These are phyloP conservation scores for Haematococcus sp. DNA, from an alignment of 139 green algal species.

Conservation along the genomic window DNA sequence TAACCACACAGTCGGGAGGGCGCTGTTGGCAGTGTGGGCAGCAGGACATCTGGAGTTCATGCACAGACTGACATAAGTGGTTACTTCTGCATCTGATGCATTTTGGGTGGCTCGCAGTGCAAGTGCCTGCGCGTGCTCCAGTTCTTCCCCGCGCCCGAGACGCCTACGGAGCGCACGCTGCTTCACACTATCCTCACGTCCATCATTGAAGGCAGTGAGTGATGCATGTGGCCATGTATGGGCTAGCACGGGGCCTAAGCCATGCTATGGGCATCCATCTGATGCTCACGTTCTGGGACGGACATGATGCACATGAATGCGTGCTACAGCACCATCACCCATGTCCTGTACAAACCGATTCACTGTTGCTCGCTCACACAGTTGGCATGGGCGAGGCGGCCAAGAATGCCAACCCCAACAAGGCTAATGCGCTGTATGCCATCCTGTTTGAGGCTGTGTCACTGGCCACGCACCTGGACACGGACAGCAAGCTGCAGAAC, in stretches of 20 bases:
- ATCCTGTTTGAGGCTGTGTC: constrained; percentile 97
- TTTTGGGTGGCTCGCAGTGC: constrained; percentile 60
- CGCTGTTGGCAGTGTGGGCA: too few species aligned
- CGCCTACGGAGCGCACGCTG: constrained; percentile 40
- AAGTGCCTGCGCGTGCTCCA: constrained; percentile 91
- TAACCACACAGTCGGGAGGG: background rate
- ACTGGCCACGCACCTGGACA: constrained; percentile 74
- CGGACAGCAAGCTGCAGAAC: constrained; percentile 58
- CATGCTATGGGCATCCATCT: too few species aligned
- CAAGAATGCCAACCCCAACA: constrained; percentile 85
- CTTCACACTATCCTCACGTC: constrained; percentile 61
- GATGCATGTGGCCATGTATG: background rate
- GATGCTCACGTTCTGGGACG: too few species aligned
- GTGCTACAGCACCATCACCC: too few species aligned
- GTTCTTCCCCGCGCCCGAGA: constrained; percentile 89
- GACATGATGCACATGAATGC: too few species aligned
- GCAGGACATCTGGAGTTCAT: background rate
- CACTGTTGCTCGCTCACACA: too few species aligned
- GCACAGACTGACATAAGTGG: background rate
- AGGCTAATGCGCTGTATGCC: constrained; percentile 95
- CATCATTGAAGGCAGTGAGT: constrained; percentile 53
- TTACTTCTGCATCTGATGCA: too few species aligned
- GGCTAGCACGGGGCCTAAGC: too few species aligned
- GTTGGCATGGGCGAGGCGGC: constrained; percentile 9
- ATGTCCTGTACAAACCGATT: too few species aligned